phyloP scores from a whole-genome alignment of 345 rosid genomes.

The Syzygium aqueum region DNA sequence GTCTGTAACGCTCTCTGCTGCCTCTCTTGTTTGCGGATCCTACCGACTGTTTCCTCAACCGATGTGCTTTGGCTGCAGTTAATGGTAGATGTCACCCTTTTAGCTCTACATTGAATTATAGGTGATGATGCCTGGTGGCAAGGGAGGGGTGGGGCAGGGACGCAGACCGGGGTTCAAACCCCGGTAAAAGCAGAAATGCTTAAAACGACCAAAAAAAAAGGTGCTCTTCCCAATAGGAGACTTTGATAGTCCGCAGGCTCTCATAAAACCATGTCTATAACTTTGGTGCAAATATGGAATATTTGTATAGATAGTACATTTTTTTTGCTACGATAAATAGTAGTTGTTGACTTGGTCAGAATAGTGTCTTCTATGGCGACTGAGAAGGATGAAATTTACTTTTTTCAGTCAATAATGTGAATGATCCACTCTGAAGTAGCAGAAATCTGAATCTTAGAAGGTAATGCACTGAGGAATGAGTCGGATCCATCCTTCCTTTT shows the following conservation, averaged over 20 bases:
- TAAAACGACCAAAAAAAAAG: neutral
- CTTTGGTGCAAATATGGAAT: accelerated
- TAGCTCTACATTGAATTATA: neutral
- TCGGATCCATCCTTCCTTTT: neutral
- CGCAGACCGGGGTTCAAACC: neutral
- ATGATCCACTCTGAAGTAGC: neutral
- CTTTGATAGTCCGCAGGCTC: neutral
- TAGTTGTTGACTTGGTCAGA: neutral
- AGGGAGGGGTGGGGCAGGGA: neutral
- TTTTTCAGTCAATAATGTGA: neutral
- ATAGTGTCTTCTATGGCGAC: neutral
- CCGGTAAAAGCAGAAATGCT: neutral
- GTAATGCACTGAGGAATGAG: neutral
- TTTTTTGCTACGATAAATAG: neutral
- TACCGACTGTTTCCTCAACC: neutral
- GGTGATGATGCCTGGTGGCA: neutral
- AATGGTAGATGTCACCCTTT: neutral
- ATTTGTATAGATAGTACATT: neutral
- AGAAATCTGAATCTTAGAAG: neutral
- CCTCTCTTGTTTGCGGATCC: neutral
- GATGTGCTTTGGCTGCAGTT: neutral
- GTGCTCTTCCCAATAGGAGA: neutral
- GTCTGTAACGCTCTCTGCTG: neutral
- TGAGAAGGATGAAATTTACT: neutral
- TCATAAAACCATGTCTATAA: neutral